These are phyloP conservation scores for Syzygium malaccense DNA, from an alignment of 441 rosid genomes.

Conservation along the genomic window DNA sequence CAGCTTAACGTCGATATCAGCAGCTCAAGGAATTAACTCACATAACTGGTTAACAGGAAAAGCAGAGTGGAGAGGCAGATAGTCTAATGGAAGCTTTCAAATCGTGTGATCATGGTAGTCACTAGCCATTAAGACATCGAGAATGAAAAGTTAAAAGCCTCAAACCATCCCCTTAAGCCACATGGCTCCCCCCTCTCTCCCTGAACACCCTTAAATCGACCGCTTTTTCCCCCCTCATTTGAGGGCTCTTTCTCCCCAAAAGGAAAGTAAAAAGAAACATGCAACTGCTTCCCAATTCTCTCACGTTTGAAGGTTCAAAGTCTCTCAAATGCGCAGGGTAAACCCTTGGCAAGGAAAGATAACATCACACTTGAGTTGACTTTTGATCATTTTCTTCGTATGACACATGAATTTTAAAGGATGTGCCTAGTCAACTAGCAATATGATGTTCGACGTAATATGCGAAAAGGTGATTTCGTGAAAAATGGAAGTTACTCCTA, in stretches of 20 bases:
- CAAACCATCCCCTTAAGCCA: background rate
- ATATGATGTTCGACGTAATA: background rate
- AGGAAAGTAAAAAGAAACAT: background rate
- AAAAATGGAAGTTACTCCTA: background rate
- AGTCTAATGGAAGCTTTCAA: background rate
- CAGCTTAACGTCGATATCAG: conserved; percentile 22
- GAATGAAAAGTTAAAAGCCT: background rate
- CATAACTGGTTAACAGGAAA: background rate
- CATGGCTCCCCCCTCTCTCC: background rate
- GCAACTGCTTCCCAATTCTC: background rate
- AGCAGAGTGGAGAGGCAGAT: background rate
- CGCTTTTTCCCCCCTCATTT: background rate
- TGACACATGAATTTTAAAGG: background rate
- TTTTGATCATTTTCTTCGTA: background rate
- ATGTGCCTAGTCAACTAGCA: background rate
- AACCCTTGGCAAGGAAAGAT: background rate
- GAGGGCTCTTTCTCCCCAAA: background rate
- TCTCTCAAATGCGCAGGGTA: background rate
- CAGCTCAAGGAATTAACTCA: background rate
- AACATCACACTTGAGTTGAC: background rate
- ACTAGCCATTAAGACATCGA: background rate
- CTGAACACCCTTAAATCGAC: background rate
- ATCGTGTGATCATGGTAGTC: background rate
- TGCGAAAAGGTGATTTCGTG: background rate
- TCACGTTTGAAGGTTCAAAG: background rate